Base-by-base conservation (phyloP, 768 basidiomycete genomes). In the Fistulinella prunicolor region DNA sequence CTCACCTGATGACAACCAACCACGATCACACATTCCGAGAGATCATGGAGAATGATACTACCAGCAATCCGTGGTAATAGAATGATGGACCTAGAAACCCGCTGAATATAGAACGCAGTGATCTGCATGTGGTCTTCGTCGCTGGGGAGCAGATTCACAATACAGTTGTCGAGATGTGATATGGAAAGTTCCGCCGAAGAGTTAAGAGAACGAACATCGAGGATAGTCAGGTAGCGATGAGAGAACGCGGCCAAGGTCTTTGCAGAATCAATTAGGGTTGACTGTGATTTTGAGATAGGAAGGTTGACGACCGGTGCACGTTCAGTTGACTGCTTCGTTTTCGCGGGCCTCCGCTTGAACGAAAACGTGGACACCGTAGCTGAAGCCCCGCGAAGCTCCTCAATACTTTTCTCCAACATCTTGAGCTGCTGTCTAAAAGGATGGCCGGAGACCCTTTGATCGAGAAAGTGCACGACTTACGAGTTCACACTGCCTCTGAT, bases 1-100 rank as follows among this genome's bases (percentile, higher is more conserved):
- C 9, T 32, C 58, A 91, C 93, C 78, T 95, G 93, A 60, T 90
- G 92, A 56, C 86, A 87, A 2, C 81, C 84, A 4, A 88, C 69
- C 10, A 80, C 79, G n/a, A 94, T 62, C 4, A 82, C 67, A 54
- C 86, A 91, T 16, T 74, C 64, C 17, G 68, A 65, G 24, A 92
- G 55, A 51, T 84, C 76, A 54, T 89, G 80, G 1, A 94, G 64
- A 44, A 94, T 69, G 9, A 85, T 79, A 57, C 90, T 94, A 1
- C 91, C 89, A 7, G 76, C 60, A 19, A 90, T 71, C 10, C 59
- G 56, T 0, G 89, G 87, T 7, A 90, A 70, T 14, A 94, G 62
- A 19, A 95, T 62, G 3, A 93, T 61, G 10, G 79, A 81, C 47
- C 82, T 72, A 3, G 65, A 71, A 19, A 94, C 54, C 39, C 80